Base-by-base conservation (phyloP, 108 stramenopile genomes). In the Skeletonema menzelii region DNA sequence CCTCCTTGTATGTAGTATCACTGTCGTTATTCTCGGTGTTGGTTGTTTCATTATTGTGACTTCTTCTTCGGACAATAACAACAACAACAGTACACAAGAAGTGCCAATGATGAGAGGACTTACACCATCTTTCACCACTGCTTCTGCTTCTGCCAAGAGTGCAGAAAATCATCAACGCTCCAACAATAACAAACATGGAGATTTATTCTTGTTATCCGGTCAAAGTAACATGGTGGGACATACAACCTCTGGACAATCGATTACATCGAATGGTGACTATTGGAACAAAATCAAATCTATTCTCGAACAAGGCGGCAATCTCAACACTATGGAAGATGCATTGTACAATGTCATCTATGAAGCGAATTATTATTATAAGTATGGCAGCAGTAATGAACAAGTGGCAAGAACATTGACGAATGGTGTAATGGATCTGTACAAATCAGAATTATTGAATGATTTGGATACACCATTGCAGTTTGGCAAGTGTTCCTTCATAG, bases 221-320 rank as follows among this genome's bases (percentile, higher is more conserved):
- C 63, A 65, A 27, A 44, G 40, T 15, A 65, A 65, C 63, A 42
- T 44, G 42, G 27, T 65, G 8, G 63, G 63, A 24, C 63, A 65
- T 27, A 65, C 63, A 0, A 65, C 37, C 0, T 44, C 20, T n/a
- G n/a, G n/a, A n/a, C 2, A 8, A 2, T 44, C 40, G 0, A 40
- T 65, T 0, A 22, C 19, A 1, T 8, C 24, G 0, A 15, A 27
- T 47, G 44, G 11, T 6, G 17, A 8, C 4, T 40, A 38, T 40
- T 65, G 63, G 63, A 8, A 14, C 10, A 7, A 42, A 22, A 14
- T 63, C n/a, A 40, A 24, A 40, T 22, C 37, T 4, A 27, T 63
- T n/a, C n/a, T n/a, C n/a, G n/a, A n/a, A n/a, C n/a, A n/a, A n/a
- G n/a, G n/a, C n/a, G n/a, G n/a, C n/a, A n/a, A n/a, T n/a, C n/a